Evolutionary conservation across 306 rosid species (phyloP).

Genomic region (Cucumis cinereus): DNA sequence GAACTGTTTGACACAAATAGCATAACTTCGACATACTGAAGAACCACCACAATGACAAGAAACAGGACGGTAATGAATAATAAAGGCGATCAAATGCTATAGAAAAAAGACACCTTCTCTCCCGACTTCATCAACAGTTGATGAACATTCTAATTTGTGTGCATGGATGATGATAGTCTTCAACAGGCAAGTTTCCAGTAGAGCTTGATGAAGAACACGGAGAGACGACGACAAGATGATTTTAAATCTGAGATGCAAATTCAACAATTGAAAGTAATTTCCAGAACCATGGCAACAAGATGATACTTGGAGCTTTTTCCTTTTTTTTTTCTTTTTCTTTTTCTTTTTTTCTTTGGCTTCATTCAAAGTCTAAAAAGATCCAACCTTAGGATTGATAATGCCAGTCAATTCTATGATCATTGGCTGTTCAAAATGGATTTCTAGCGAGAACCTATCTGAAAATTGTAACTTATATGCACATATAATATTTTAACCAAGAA

Average conservation of each 20-base stretch:
- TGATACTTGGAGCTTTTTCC: background rate
- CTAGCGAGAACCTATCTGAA: background rate
- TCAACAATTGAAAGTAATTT: background rate
- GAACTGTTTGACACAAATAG: background rate
- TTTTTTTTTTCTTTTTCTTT: background rate
- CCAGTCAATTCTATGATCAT: background rate
- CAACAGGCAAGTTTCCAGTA: background rate
- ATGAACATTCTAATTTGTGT: background rate
- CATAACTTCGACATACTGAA: background rate
- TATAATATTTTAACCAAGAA: conserved; percentile 10
- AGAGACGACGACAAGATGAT: background rate
- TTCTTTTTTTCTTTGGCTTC: background rate
- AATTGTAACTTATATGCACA: background rate
- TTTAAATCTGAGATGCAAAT: background rate
- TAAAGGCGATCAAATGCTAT: background rate
- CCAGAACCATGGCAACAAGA: background rate
- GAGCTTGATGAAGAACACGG: background rate
- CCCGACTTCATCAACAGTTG: background rate
- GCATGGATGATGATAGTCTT: background rate
- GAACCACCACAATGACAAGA: background rate
- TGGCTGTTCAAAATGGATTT: background rate
- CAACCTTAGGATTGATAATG: background rate
- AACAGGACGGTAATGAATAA: background rate
- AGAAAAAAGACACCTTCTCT: background rate
- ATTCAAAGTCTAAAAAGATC: background rate